phyloP scores from a whole-genome alignment of 805 yeast genomes.

The Debaryomyces castellii region DNA sequence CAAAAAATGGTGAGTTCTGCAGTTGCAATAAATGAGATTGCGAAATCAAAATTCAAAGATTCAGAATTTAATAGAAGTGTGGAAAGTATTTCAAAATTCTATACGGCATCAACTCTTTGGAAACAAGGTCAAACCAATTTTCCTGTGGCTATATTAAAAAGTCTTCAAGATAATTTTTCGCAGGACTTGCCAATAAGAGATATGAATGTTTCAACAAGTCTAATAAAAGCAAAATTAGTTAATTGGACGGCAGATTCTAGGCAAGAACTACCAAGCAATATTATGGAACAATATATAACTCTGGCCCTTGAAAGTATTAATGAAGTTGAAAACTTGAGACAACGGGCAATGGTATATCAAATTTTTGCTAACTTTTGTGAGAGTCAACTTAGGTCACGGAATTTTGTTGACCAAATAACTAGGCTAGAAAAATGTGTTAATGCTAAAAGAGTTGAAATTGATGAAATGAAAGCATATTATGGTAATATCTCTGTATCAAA shows the following conservation, averaged over 20 bases:
- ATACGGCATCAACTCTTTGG: conserved; percentile 68
- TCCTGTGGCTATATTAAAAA: conserved; percentile 56
- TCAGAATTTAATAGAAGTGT: conserved; percentile 10
- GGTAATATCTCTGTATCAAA: conserved; percentile 39
- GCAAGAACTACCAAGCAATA: conserved; percentile 59
- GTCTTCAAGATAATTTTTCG: conserved; percentile 11
- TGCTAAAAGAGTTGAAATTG: conserved; percentile 46
- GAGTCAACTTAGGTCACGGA: conserved; percentile 50
- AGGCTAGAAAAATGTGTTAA: conserved; percentile 40
- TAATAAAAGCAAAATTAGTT: conserved; percentile 46
- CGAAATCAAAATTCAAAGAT: conserved; percentile 16
- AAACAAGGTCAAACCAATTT: conserved; percentile 51
- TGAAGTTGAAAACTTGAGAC: conserved; percentile 13
- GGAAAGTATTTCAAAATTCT: conserved; percentile 34
- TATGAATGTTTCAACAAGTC: conserved; percentile 18
- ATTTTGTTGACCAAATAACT: conserved; percentile 43
- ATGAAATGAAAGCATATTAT: conserved; percentile 46
- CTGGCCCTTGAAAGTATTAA: conserved; percentile 32
- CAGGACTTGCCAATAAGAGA: conserved; percentile 13
- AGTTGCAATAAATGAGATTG: conserved; percentile 41
- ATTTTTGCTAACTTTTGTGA: conserved; percentile 75
- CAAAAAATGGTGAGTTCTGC: conserved; percentile 56
- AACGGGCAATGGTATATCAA: conserved; percentile 50
- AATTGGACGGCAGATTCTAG: conserved; percentile 74
- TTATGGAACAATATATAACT: conserved; percentile 57